phyloP scores from a whole-genome alignment of 805 yeast genomes.

The Yamadazyma takamatsuzukensis region DNA sequence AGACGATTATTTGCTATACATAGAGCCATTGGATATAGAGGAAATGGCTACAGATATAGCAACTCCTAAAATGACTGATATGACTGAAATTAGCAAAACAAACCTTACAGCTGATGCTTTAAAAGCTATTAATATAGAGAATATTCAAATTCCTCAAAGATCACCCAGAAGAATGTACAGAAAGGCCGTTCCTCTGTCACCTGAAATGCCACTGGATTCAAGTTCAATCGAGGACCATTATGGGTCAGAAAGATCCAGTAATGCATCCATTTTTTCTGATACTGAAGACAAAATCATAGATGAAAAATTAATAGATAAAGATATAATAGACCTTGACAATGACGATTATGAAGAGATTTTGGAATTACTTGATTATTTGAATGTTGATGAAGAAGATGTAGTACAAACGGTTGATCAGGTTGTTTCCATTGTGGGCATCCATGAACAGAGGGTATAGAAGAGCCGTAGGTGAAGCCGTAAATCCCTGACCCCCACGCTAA shows the following conservation, averaged over 20 bases:
- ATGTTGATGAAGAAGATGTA: constrained; percentile 3
- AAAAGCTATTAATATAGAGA: no score
- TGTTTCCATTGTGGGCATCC: no score
- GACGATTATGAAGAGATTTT: constrained; percentile 8
- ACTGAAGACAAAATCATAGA: constrained; percentile 1
- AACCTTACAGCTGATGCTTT: no score
- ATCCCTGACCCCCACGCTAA: no score
- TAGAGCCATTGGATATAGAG: no score
- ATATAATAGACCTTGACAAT: constrained; percentile 2
- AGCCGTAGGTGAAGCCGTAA: no score
- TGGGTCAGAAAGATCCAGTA: constrained; percentile 13
- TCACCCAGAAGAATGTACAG: constrained; percentile 5
- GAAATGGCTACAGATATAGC: no score
- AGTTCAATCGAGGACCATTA: constrained; percentile 17
- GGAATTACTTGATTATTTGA: constrained; percentile 7
- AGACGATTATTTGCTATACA: no score
- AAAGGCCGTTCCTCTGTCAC: constrained; percentile 9
- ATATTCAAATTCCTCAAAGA: constrained; percentile 11
- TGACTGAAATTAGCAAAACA: no score
- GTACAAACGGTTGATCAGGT: no score
- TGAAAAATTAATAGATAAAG: neutral
- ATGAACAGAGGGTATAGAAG: no score
- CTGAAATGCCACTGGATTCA: constrained; percentile 17
- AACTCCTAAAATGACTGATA: no score
- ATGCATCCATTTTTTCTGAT: constrained; percentile 17